Evolutionary conservation across 805 yeast species (phyloP).

Genomic region (Teunomyces aglyptinius): DNA sequence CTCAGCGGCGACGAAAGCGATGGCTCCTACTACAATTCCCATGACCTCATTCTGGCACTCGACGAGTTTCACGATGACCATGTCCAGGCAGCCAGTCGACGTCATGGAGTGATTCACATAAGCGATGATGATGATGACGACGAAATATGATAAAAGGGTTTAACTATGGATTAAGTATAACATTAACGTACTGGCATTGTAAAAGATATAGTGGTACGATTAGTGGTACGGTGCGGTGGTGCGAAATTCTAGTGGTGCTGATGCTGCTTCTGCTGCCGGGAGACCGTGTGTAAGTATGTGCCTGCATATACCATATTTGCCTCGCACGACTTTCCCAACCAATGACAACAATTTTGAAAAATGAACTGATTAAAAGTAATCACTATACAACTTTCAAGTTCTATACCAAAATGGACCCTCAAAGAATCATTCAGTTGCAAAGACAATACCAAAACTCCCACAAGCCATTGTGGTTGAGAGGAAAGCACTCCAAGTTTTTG

Average conservation of each 20-base stretch:
- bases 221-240: neutral
- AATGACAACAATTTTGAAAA: slow-evolving; percentile 9
- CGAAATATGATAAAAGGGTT: neutral
- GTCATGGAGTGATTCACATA: slow-evolving; percentile 16
- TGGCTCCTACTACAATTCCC: slow-evolving; percentile 10
- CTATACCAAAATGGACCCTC: slow-evolving; percentile 38
- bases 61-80: slow-evolving; percentile 22
- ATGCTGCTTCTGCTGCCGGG: neutral
- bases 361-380: slow-evolving; percentile 14
- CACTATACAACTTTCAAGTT: slow-evolving; percentile 1
- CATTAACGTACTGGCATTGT: neutral
- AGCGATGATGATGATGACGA: slow-evolving; percentile 19
- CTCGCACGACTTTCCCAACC: slow-evolving; percentile 4
- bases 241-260: neutral
- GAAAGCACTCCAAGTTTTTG: slow-evolving; percentile 54
- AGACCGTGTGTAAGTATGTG: no score
- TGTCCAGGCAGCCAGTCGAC: slow-evolving; percentile 11
- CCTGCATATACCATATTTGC: neutral
- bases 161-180: no score
- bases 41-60: slow-evolving; percentile 24
- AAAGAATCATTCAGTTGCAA: slow-evolving; percentile 46
- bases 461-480: slow-evolving; percentile 46
- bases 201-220: neutral
- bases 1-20: slow-evolving; percentile 13
- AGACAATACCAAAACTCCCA: slow-evolving; percentile 43